A percentile compares a stretch with the other conserved stretches of the same genome.
These are phyloP conservation scores for Syncephalastrum racemosum DNA, from an alignment of 371 early-diverging fungal genomes.

Conservation along the genomic window DNA sequence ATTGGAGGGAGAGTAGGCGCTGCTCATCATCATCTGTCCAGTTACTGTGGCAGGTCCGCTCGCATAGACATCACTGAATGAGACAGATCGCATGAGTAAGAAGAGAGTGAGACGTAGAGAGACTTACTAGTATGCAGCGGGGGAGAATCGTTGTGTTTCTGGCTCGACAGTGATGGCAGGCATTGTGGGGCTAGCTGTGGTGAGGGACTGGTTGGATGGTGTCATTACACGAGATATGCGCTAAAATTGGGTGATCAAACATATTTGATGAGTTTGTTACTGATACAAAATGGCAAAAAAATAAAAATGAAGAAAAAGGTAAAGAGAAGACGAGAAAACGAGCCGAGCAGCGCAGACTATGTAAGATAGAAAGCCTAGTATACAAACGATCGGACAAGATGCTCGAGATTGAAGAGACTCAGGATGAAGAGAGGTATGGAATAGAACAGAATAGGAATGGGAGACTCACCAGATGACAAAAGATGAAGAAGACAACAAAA, in stretches of 20 bases:
- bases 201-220: slow-evolving; percentile 17
- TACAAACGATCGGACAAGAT: neutral
- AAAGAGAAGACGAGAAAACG: neutral
- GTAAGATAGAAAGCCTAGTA: too few species aligned
- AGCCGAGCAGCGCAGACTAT: neutral
- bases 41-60: slow-evolving; percentile 11
- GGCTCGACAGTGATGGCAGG: slow-evolving; percentile 16
- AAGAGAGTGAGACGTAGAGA: neutral
- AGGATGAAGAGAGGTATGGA: neutral
- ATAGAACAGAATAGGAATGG: neutral
- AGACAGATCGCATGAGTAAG: neutral
- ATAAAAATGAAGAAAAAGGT: neutral
- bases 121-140: slow-evolving; percentile 16
- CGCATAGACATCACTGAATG: slow-evolving; percentile 23
- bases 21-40: slow-evolving; percentile 27
- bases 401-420: neutral
- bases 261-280: neutral
- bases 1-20: slow-evolving; percentile 18
- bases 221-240: slow-evolving; percentile 15
- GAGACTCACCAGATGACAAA: neutral
- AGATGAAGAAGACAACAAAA: slow-evolving; percentile 2
- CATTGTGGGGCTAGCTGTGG: slow-evolving; percentile 15
- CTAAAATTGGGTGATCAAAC: too few species aligned
- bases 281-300: neutral
- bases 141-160: slow-evolving; percentile 19